phyloP scores from a whole-genome alignment of 2,329 filamentous ascomycete species.

The Colletotrichum siamense region DNA sequence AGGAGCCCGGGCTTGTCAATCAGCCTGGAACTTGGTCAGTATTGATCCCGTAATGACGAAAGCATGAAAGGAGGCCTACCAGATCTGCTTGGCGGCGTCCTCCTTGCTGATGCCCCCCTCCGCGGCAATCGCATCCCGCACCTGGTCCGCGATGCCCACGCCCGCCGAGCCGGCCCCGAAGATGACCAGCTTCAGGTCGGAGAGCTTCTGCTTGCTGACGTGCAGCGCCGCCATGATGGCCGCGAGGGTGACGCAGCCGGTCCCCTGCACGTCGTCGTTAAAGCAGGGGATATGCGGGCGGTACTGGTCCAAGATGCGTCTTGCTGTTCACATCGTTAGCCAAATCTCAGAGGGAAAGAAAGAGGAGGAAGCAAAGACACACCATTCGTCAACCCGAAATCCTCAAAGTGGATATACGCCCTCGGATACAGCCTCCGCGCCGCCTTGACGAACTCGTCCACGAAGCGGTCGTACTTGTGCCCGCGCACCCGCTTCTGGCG shows the following conservation, averaged over 20 bases:
- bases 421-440: constrained; percentile 75
- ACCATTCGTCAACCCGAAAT: constrained; percentile 77
- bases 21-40: constrained; percentile 56
- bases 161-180: constrained; percentile 86
- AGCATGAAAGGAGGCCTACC: constrained; percentile 47
- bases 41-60: accelerated
- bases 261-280: constrained; percentile 91
- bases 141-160: constrained; percentile 85
- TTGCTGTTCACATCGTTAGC: constrained; percentile 48
- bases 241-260: constrained; percentile 84
- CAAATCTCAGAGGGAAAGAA: neutral
- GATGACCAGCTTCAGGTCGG: constrained; percentile 73
- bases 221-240: constrained; percentile 80
- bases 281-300: constrained; percentile 79
- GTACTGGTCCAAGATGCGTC: constrained; percentile 79
- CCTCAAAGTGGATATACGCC: constrained; percentile 89
- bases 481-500: constrained; percentile 71
- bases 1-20: constrained; percentile 84
- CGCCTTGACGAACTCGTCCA: constrained; percentile 74
- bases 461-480: constrained; percentile 76
- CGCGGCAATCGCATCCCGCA: constrained; percentile 77
- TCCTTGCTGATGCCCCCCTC: constrained; percentile 70
- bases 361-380: constrained; percentile 21
- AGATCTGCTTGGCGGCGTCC: constrained; percentile 83
- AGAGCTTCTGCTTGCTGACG: constrained; percentile 69